Evolutionary conservation across 768 basidiomycete species (phyloP), one percentile per base, ranked within the genome.

Genomic region (Suillus plorans): DNA sequence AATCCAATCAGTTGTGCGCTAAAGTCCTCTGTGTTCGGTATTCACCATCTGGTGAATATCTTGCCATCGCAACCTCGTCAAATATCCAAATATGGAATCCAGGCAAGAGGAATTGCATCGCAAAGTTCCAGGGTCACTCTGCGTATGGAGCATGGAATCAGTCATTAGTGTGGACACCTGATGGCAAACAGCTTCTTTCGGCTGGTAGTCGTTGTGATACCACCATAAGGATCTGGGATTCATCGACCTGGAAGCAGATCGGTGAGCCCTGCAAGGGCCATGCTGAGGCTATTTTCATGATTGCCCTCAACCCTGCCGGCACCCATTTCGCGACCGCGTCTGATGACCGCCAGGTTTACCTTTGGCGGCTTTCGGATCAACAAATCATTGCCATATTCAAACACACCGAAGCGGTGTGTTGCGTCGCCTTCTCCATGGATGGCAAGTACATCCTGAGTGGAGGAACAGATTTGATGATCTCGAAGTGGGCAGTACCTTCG

Each of bases 251-350:
- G 52, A 53, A 20, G 31, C 52, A 53, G 52, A 18, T 34, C 9
- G 52, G 52, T 20, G 31, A 53, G 3, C 16, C 31, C 18, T 53
- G 52, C 8, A 31, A 31, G 9, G 31, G 31, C 8, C 52, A 53
- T 34, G 4, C 52, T 20, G 9, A 1, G 4, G 0, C 0, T 31
- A 4, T 53, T 16, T 2, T 1, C 2, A 16, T 7, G 9, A 18
- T 34, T 12, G 52, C 52, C 31, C 2, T 53, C 18, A 53, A 53
- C 14, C 18, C 31, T 28, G 9, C 52, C 20, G 28, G 52, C 18
- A 53, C 52, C 16, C 52, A 34, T 31, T 0, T 53, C 9, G 52
- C 52, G 1, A 5, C 52, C 18, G 52, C 31, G 20, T 53, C 52
- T 5, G 4, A 2, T 0, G 31, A 34, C 31, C 0, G 0, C 0